Evolutionary conservation across 164 flowering plant species (phyloP).

Genomic region (Vitis labrusca): DNA sequence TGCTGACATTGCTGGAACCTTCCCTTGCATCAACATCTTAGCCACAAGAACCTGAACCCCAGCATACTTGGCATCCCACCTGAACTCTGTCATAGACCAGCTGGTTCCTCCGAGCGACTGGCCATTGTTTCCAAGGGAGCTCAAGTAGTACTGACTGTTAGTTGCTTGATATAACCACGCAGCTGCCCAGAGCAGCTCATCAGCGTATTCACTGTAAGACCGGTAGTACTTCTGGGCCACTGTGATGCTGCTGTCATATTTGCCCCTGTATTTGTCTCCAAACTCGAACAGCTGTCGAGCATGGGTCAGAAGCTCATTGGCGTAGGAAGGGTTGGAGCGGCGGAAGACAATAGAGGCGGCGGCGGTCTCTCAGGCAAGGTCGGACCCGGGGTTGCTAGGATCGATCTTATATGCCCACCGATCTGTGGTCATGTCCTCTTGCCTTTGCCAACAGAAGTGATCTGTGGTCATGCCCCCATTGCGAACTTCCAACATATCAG

Average conservation of each 20-base stretch:
- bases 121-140: conserved; percentile 67
- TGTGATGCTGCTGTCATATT: conserved; percentile 85
- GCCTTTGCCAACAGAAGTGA: conserved; percentile 95
- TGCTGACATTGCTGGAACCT: too few relatives aligned
- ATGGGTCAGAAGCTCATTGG: conserved; percentile 61
- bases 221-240: conserved; percentile 88
- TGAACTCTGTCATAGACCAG: conserved; percentile 91
- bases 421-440: conserved; percentile 93
- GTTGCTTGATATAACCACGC: conserved; percentile 89
- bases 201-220: conserved; percentile 88
- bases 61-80: conserved; percentile 96
- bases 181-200: conserved; percentile 93
- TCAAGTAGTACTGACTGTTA: conserved; percentile 57
- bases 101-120: conserved; percentile 90
- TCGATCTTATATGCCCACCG: conserved; percentile 71
- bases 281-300: conserved; percentile 87
- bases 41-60: conserved; percentile 92
- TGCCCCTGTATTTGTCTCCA: conserved; percentile 91
- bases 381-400: conserved; percentile 80
- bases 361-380: conserved; percentile 91
- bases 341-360: conserved; percentile 86
- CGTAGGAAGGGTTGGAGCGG: conserved; percentile 59
- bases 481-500: conserved; percentile 99
- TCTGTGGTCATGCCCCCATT: conserved; percentile 93
- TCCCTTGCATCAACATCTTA: conserved; percentile 27